Conservation (phyloP, 768 basidiomycete species). For the Lyophyllum decastes region DNA sequence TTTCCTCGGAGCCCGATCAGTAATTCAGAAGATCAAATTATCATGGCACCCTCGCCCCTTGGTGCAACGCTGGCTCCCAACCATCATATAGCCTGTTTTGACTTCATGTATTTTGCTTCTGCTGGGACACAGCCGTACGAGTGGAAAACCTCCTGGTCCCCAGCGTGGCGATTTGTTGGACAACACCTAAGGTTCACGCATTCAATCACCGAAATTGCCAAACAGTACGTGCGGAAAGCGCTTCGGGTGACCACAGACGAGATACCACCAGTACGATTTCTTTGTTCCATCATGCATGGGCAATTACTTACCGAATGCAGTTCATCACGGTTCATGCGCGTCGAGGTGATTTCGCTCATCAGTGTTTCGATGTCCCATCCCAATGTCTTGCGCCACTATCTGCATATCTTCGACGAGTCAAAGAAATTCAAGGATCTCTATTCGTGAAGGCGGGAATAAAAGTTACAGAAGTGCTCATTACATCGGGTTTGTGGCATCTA, state of each 20-base stretch:
- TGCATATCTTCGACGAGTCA: conserved; percentile 35
- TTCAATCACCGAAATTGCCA: conserved; percentile 28
- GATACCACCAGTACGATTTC: conserved; percentile 33
- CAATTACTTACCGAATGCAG: conserved; percentile 17
- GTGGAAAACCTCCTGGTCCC: conserved; percentile 38
- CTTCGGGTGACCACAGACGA: conserved; percentile 24
- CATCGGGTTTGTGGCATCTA: conserved; percentile 34
- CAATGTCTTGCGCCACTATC: conserved; percentile 43
- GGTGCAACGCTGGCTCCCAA: conserved; percentile 28
- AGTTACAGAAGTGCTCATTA: conserved; percentile 40
- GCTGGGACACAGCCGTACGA: conserved; percentile 30
- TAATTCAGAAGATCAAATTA: conserved; percentile 19
- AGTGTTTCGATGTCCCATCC: conserved; percentile 30
- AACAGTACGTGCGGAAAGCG: conserved; percentile 33
- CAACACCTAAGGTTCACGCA: conserved; percentile 36
- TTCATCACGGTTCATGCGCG: conserved; percentile 50
- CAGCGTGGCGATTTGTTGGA: conserved; percentile 43
- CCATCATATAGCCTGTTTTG: conserved; percentile 33
- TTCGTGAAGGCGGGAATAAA: conserved; percentile 27
- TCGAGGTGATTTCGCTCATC: conserved; percentile 42
- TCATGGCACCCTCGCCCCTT: conserved; percentile 23
- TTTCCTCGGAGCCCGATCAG: conserved; percentile 23
- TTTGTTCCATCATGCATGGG: not conserved
- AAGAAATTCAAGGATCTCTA: conserved; percentile 37
- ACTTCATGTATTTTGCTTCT: conserved; percentile 33